A percentile compares a stretch with the other conserved stretches of the same genome.
Evolutionary conservation across 495 filamentous ascomycete species (phyloP).

Genomic region (Astrothelium macrocarpum): DNA sequence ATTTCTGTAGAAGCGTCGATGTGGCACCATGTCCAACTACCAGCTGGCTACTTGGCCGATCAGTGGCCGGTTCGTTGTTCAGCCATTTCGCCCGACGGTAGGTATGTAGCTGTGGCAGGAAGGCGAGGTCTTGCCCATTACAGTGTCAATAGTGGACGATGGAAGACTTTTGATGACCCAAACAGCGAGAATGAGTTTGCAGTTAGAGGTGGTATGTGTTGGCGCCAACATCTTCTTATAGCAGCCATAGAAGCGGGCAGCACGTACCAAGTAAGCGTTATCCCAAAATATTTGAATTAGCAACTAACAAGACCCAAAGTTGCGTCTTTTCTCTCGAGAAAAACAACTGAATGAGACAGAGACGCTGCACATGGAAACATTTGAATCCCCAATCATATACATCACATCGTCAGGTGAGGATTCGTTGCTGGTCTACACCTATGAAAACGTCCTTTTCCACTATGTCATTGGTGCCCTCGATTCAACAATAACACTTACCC

Average conservation of each 20-base stretch:
- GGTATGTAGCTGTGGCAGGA: constrained; percentile 94
- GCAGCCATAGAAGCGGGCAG: constrained; percentile 82
- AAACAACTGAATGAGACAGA: constrained; percentile 61
- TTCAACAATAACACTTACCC: constrained; percentile 63
- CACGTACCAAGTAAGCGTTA: constrained; percentile 58
- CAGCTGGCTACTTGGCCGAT: constrained; percentile 68
- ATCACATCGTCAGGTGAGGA: constrained; percentile 84
- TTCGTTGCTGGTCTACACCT: constrained; percentile 90
- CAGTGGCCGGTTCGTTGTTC: constrained; percentile 88
- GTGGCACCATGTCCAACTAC: constrained; percentile 88
- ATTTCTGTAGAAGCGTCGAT: constrained; percentile 87
- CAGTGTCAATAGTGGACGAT: constrained; percentile 84
- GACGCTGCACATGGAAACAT: constrained; percentile 61
- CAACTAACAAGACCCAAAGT: constrained; percentile 29
- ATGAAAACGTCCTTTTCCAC: constrained; percentile 92
- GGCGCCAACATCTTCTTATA: constrained; percentile 93
- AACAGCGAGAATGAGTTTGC: constrained; percentile 79
- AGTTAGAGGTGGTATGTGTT: constrained; percentile 93
- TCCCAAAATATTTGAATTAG: not conserved
- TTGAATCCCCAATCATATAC: constrained; percentile 75
- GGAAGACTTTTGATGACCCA: constrained; percentile 85
- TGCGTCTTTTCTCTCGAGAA: constrained; percentile 89
- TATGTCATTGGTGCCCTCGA: constrained; percentile 68
- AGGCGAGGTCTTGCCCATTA: constrained; percentile 88
- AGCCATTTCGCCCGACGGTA: constrained; percentile 79